Conservation (phyloP, 2,329 filamentous ascomycete species). For the Magnaporthiopsis incrustans region DNA sequence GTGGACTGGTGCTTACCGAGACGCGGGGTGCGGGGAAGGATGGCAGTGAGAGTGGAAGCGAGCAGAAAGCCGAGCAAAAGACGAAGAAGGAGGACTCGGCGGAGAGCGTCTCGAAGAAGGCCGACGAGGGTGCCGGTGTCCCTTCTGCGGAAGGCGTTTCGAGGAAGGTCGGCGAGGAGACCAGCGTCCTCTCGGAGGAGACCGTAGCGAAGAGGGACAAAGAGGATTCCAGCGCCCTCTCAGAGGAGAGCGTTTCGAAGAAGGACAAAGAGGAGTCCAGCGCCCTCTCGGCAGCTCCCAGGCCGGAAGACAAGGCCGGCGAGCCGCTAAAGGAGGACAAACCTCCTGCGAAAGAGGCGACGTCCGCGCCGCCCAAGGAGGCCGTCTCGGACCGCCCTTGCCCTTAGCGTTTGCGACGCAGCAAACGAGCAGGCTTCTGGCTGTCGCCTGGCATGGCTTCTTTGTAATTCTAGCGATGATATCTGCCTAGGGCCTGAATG, state of each 20-base stretch:
- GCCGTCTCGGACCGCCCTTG: background rate
- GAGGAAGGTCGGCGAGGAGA: no score
- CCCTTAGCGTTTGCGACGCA: background rate
- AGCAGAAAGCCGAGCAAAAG: background rate
- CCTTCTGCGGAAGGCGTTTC: no score
- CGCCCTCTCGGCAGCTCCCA: no score
- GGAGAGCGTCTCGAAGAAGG: background rate
- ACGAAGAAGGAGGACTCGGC: background rate
- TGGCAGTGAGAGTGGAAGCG: conserved; percentile 3
- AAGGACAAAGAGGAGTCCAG: no score
- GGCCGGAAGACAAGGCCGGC: no score
- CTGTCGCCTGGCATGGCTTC: background rate
- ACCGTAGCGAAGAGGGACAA: no score
- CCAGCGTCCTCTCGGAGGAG: no score
- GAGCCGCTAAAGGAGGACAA: background rate
- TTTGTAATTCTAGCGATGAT: background rate
- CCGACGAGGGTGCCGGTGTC: background rate
- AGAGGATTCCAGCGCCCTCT: no score
- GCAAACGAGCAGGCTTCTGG: background rate
- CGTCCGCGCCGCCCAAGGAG: background rate
- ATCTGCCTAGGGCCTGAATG: background rate
- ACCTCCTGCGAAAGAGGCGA: background rate
- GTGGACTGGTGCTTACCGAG: conserved; percentile 15
- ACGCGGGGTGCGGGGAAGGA: conserved; percentile 1
- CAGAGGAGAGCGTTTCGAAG: no score